These are phyloP conservation scores for Sonneratia alba DNA, from an alignment of 345 rosid genomes.

Conservation along the genomic window DNA sequence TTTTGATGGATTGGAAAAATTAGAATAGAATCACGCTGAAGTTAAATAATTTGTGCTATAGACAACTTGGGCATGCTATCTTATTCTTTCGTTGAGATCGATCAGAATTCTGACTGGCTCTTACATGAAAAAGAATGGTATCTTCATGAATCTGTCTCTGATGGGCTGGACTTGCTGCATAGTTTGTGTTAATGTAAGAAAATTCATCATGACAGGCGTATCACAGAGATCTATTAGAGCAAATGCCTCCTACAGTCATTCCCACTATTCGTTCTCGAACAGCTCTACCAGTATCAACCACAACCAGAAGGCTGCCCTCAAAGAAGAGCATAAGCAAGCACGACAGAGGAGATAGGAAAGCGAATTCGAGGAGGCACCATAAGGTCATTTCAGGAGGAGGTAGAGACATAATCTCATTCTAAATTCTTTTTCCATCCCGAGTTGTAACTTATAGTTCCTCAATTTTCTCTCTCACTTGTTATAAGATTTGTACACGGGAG, in stretches of 20 bases:
- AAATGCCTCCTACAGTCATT: slow-evolving; percentile 44
- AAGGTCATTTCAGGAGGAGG: slow-evolving; percentile 34
- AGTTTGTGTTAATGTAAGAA: not conserved
- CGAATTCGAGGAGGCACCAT: slow-evolving; percentile 46
- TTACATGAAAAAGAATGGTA: not conserved
- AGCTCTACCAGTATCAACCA: slow-evolving; percentile 17
- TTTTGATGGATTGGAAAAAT: too few species aligned
- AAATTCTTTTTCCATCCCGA: not conserved
- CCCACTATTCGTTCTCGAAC: not conserved
- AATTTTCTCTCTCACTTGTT: not conserved
- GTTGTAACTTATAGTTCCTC: not conserved
- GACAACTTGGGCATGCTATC: too few species aligned
- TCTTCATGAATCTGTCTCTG: not conserved
- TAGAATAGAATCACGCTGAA: too few species aligned
- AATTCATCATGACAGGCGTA: slow-evolving; percentile 35
- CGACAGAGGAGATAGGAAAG: slow-evolving; percentile 32
- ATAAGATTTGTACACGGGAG: not conserved
- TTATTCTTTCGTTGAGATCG: too few species aligned
- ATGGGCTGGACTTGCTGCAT: not conserved
- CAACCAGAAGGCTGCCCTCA: slow-evolving; percentile 17
- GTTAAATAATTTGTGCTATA: too few species aligned
- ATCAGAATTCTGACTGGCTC: not conserved
- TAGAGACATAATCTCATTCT: slow-evolving; percentile 12
- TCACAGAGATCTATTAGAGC: slow-evolving; percentile 71
- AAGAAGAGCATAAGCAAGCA: slow-evolving; percentile 32